Evolutionary conservation across 2,329 filamentous ascomycete genomes (phyloP).

Genomic region (Dactylellina haptotyla): DNA sequence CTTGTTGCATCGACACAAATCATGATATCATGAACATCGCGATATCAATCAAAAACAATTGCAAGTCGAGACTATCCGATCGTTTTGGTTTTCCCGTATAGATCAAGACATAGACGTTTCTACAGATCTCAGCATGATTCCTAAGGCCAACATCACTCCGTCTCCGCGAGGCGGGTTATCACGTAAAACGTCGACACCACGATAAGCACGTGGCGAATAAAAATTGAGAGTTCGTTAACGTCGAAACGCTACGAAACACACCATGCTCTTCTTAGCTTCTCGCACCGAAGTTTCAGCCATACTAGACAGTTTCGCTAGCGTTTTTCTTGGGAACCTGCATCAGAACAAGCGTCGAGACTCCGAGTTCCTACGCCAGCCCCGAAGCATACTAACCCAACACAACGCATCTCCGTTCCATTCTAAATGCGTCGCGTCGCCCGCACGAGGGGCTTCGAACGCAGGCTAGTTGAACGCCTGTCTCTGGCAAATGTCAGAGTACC

Average conservation of each 20-base stretch:
- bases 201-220: neutral
- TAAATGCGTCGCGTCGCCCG: neutral
- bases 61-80: too few species aligned
- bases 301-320: neutral
- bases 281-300: neutral
- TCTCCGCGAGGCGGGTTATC: neutral
- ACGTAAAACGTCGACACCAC: neutral
- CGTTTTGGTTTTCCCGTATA: too few species aligned
- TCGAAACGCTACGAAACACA: too few species aligned
- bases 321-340: neutral
- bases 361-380: neutral
- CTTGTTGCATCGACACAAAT: too few species aligned
- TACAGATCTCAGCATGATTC: too few species aligned
- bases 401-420: neutral
- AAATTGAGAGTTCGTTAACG: too few species aligned
- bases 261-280: neutral
- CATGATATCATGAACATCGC: too few species aligned
- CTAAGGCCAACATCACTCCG: too few species aligned
- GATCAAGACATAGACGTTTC: too few species aligned
- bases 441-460: too few species aligned
- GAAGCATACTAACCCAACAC: neutral
- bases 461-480: too few species aligned
- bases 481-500: neutral
- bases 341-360: neutral
- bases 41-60: too few species aligned